These are phyloP conservation scores for Piper betle DNA, from an alignment of 164 flowering plant species.

Conservation along the genomic window DNA sequence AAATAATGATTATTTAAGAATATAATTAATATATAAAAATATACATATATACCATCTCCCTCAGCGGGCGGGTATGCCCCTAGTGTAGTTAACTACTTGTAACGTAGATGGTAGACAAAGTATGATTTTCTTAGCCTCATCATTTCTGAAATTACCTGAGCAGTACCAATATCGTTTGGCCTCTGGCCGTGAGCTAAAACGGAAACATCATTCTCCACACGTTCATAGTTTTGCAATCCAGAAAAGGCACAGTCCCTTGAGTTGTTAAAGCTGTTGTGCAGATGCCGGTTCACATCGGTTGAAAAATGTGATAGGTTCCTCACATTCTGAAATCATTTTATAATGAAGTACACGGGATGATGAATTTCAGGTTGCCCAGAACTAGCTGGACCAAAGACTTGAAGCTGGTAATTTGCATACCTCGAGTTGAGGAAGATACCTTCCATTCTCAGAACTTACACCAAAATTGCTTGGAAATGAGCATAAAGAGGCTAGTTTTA, in stretches of 20 bases:
- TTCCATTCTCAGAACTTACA: conserved; percentile 28
- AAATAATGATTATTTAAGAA: too few species aligned
- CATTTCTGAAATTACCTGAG: conserved; percentile 20
- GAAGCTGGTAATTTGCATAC: conserved; percentile 1
- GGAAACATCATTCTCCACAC: conserved; percentile 13
- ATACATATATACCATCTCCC: too few species aligned
- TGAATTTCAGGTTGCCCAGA: neutral
- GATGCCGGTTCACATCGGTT: conserved; percentile 27
- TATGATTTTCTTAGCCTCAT: too few species aligned
- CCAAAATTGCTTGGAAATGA: conserved; percentile 52
- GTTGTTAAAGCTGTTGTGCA: conserved; percentile 16
- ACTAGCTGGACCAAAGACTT: neutral
- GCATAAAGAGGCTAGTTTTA: conserved; percentile 77
- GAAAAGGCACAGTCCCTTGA: conserved; percentile 2
- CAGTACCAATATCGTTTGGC: conserved; percentile 5
- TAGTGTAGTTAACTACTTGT: too few species aligned
- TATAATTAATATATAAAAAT: too few species aligned
- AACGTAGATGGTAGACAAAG: too few species aligned
- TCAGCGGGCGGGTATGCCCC: too few species aligned
- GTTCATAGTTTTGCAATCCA: conserved; percentile 14
- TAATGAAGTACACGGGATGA: neutral
- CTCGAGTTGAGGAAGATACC: conserved; percentile 30
- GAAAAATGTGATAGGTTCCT: conserved; percentile 20
- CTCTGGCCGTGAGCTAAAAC: conserved; percentile 24
- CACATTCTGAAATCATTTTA: conserved; percentile 25